phyloP scores from a whole-genome alignment of 495 filamentous ascomycete species.

The Aspergillus sclerotioniger region DNA sequence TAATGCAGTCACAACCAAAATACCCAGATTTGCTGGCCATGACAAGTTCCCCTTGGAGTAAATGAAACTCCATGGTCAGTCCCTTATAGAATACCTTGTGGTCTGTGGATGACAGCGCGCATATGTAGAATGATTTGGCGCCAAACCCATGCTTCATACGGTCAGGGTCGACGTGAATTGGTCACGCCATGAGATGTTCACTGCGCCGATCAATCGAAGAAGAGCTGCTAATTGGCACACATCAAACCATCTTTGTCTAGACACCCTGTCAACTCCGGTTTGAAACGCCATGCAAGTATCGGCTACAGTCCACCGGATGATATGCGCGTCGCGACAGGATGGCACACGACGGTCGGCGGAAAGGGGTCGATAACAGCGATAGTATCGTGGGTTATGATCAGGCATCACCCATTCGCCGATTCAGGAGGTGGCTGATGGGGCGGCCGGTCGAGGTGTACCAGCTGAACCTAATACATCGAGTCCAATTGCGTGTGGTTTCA shows the following conservation, averaged over 20 bases:
- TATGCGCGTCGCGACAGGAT: not conserved
- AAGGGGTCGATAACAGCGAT: not conserved
- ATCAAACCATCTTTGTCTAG: not conserved
- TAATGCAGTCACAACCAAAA: not conserved
- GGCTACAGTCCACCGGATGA: not conserved
- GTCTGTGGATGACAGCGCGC: not conserved
- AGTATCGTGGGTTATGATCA: not conserved
- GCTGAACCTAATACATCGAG: slow-evolving; percentile 3
- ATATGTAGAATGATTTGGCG: not conserved
- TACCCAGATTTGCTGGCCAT: not conserved
- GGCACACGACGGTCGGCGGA: not conserved
- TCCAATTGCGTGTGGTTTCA: slow-evolving; percentile 5
- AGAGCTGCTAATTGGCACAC: not conserved
- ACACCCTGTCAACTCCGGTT: not conserved
- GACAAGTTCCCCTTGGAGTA: not conserved
- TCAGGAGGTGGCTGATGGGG: slow-evolving; percentile 27
- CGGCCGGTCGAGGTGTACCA: slow-evolving; percentile 6
- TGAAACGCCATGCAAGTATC: not conserved
- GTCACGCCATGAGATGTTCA: not conserved
- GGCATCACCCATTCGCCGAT: slow-evolving; percentile 9
- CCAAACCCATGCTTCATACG: not conserved
- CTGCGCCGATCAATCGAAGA: not conserved
- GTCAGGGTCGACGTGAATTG: not conserved
- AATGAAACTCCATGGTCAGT: not conserved
- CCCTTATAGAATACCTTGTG: not conserved